These are phyloP conservation scores for Centella asiatica DNA, from an alignment of 129 eudicot genomes.

Conservation along the genomic window DNA sequence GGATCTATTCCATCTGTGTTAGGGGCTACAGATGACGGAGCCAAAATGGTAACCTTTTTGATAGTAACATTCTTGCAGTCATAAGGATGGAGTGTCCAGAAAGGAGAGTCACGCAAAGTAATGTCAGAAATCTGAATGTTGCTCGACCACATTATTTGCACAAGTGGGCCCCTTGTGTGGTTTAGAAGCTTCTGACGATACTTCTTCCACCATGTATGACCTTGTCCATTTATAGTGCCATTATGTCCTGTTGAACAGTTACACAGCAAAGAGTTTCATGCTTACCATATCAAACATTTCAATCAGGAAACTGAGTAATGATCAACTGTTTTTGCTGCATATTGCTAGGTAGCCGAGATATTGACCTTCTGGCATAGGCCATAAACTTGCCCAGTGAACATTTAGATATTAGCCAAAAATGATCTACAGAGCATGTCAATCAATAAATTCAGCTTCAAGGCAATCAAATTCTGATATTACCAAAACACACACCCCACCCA, in stretches of 20 bases:
- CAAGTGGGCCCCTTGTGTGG: slow-evolving; percentile 66
- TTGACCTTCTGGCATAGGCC: neutral
- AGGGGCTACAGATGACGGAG: slow-evolving; percentile 54
- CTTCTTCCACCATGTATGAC: slow-evolving; percentile 69
- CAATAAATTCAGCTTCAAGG: neutral
- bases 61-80: slow-evolving; percentile 60
- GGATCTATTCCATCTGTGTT: slow-evolving; percentile 79
- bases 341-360: neutral
- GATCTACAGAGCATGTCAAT: neutral
- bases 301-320: neutral
- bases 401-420: neutral
- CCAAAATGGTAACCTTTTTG: slow-evolving; percentile 56
- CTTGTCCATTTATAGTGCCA: slow-evolving; percentile 69
- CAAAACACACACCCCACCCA: neutral
- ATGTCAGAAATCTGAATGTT: slow-evolving; percentile 51
- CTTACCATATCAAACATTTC: neutral
- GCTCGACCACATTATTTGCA: slow-evolving; percentile 72
- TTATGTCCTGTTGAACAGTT: slow-evolving; percentile 44
- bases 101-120: slow-evolving; percentile 67
- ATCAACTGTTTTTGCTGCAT: neutral
- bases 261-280: slow-evolving; percentile 1
- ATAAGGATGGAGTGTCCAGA: slow-evolving; percentile 74
- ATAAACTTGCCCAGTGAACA: too few species aligned
- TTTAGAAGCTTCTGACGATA: slow-evolving; percentile 34
- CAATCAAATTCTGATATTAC: neutral